Evolutionary conservation across 345 rosid species (phyloP).

Genomic region (Brassica incana): DNA sequence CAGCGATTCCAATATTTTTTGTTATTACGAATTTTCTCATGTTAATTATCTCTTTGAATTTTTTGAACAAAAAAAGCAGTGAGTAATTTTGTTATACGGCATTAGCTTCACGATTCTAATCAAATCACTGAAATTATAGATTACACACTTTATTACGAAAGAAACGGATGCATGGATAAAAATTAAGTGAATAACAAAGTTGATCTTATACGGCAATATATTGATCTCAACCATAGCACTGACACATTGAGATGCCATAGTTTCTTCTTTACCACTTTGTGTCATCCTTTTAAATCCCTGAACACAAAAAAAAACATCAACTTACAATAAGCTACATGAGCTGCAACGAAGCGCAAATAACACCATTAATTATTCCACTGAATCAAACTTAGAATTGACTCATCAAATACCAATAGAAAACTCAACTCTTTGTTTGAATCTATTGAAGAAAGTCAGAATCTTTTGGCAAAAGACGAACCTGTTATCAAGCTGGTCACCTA

Average conservation of each 20-base stretch:
- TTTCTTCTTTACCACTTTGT: slow-evolving; percentile 39
- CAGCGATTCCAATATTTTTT: too few species aligned
- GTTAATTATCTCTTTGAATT: too few species aligned
- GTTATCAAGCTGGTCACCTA: too few species aligned
- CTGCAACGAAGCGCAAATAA: neutral
- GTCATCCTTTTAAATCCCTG: slow-evolving; percentile 44
- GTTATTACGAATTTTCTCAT: too few species aligned
- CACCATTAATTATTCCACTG: neutral
- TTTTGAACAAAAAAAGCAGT: too few species aligned
- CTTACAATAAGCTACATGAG: slow-evolving; percentile 12
- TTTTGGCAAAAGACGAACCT: neutral
- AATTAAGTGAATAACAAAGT: too few species aligned
- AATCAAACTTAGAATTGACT: neutral
- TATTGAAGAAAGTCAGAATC: neutral
- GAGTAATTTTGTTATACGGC: too few species aligned
- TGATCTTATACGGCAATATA: slow-evolving; percentile 21
- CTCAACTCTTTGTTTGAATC: neutral
- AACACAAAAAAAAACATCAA: neutral
- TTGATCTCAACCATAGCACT: slow-evolving; percentile 58
- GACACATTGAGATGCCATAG: slow-evolving; percentile 38
- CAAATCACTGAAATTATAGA: too few species aligned
- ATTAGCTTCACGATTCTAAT: too few species aligned
- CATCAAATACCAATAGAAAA: neutral
- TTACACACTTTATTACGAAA: too few species aligned
- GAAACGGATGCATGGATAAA: too few species aligned